Evolutionary conservation across 2,329 filamentous ascomycete species (phyloP).

Genomic region (Hymenoscyphus linearis): DNA sequence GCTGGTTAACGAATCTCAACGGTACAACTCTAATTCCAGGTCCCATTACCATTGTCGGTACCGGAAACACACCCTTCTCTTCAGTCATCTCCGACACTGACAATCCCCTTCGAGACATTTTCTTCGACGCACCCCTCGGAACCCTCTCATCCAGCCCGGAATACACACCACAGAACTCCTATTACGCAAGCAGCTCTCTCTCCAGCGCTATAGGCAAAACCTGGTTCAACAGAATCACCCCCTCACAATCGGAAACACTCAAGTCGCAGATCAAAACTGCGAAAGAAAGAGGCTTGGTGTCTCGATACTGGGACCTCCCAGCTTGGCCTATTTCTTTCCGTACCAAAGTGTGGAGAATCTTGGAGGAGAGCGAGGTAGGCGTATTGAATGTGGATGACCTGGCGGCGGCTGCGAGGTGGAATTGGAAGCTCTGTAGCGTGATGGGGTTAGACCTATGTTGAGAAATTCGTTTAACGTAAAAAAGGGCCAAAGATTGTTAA

Average conservation of each 20-base stretch:
- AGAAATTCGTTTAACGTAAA: neutral
- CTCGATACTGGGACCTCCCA: slow-evolving; percentile 38
- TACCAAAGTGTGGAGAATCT: slow-evolving; percentile 36
- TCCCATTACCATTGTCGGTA: slow-evolving; percentile 44
- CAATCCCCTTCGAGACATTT: slow-evolving; percentile 37
- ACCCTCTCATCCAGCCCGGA: slow-evolving; percentile 10
- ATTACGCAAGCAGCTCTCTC: slow-evolving; percentile 24
- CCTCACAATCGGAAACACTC: slow-evolving; percentile 19
- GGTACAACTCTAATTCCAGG: slow-evolving; percentile 18
- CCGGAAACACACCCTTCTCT: slow-evolving; percentile 41
- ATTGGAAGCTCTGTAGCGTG: slow-evolving; percentile 16
- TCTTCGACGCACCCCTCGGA: slow-evolving; percentile 41
- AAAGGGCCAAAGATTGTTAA: no score
- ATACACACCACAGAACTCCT: slow-evolving; percentile 23
- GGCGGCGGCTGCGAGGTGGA: slow-evolving; percentile 27
- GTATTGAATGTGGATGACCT: slow-evolving; percentile 40
- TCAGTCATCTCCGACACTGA: slow-evolving; percentile 34
- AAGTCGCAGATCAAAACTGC: slow-evolving; percentile 25
- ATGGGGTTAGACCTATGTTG: slow-evolving; percentile 4
- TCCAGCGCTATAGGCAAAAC: slow-evolving; percentile 16
- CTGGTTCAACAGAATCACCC: slow-evolving; percentile 10
- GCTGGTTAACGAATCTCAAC: slow-evolving; percentile 36
- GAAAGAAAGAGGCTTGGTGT: slow-evolving; percentile 33
- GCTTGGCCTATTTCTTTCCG: slow-evolving; percentile 36
- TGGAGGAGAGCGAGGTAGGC: slow-evolving; percentile 35